Evolutionary conservation across 305 asterid genomes (phyloP), one percentile per base, ranked within the genome.

Genomic region (Fraxinus xanthoxyloides): DNA sequence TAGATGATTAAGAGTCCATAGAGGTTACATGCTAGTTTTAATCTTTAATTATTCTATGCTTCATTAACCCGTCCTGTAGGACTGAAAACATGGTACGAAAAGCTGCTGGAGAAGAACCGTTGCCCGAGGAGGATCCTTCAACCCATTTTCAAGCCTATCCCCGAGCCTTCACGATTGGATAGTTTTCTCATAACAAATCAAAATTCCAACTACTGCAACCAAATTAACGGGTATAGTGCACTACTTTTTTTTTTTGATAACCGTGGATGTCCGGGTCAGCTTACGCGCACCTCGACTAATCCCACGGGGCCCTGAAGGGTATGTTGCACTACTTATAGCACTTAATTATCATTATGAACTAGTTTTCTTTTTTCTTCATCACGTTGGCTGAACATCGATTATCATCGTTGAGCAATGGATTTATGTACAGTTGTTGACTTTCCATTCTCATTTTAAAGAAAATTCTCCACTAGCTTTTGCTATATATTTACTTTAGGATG

Each of bases 61-160:
- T 70, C 72, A 15, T 70, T 84, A 15, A 10, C 35, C 75, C 79
- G 32, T 36, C 61, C 38, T 80, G 32, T 88, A 95, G 99, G 93
- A 84, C 97, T 84, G 98, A 94, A 76, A 95, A 95, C 82, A 84
- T 82, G 81, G 79, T 93, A 40, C 92, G 98, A 32, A 94, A 90
- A 87, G 91, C 89, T 83, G 93, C 98, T 7, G 99, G 97, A 85
- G 98, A 95, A 80, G 97, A 95, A 79, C 97, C 97, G 48, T 89
- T 93, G 81, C 98, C 98, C 0, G 98, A 95, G 85, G 99, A 95
- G 87, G 99, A 95, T 89, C 97, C 98, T 40, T 77, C 97, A 51
- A 95, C 92, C 95, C 48, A 7, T 91, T 78, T 95, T 95, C 88
- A 94, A 95, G 92, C 97, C 97, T 80, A 90, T 93, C 79, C 97